phyloP scores from a whole-genome alignment of 306 rosid genomes.

The Prunus mume region DNA sequence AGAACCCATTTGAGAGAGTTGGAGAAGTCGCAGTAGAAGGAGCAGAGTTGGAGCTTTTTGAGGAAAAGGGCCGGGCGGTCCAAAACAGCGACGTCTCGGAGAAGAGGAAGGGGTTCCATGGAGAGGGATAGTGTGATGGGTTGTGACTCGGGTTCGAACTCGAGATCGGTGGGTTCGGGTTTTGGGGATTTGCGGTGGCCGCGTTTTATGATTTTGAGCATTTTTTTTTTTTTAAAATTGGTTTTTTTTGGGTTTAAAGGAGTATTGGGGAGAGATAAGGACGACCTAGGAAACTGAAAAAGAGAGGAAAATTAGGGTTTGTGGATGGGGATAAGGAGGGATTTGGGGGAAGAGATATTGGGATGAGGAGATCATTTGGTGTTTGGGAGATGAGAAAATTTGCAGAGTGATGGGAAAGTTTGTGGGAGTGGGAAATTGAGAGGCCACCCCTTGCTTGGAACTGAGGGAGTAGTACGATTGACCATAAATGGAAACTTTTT shows the following conservation, averaged over 20 bases:
- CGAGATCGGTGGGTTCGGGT: slow-evolving; percentile 29
- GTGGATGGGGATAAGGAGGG: neutral
- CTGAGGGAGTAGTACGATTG: neutral
- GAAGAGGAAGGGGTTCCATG: slow-evolving; percentile 49
- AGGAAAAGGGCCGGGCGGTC: slow-evolving; percentile 44
- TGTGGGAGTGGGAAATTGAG: neutral
- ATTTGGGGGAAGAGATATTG: neutral
- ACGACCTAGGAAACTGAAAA: neutral
- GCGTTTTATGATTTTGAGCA: slow-evolving; percentile 69
- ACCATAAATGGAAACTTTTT: neutral
- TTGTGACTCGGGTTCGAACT: slow-evolving; percentile 17
- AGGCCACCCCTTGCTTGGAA: neutral
- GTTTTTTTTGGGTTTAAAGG: neutral
- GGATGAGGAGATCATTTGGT: slow-evolving; percentile 1
- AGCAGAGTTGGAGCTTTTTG: slow-evolving; percentile 53
- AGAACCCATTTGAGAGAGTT: slow-evolving; percentile 22
- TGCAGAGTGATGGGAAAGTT: neutral
- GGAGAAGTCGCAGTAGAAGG: slow-evolving; percentile 51
- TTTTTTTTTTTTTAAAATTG: neutral
- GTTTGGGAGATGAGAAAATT: slow-evolving; percentile 33
- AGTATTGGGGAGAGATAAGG: slow-evolving; percentile 1
- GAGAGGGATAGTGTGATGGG: slow-evolving; percentile 17
- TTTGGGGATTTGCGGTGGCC: slow-evolving; percentile 49
- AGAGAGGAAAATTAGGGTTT: neutral
- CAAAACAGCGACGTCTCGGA: slow-evolving; percentile 43